phyloP scores from a whole-genome alignment of 805 yeast genomes.

The Schwanniomyces yamadae region DNA sequence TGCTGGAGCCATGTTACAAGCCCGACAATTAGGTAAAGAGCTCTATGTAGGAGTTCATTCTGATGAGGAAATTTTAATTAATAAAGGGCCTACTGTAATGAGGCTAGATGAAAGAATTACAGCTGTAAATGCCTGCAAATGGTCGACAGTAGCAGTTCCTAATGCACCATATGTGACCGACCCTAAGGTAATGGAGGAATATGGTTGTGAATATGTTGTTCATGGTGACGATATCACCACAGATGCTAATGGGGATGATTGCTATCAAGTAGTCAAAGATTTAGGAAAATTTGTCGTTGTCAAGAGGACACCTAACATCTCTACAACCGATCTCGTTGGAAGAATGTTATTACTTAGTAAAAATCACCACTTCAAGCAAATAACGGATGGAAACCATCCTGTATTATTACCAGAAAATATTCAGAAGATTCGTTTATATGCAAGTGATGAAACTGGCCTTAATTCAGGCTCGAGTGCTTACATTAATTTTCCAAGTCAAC shows the following conservation, averaged over 20 bases:
- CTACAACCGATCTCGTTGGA: constrained; percentile 92
- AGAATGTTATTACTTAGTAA: constrained; percentile 69
- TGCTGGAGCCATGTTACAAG: constrained; percentile 95
- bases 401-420: constrained; percentile 37
- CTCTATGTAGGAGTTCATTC: constrained; percentile 87
- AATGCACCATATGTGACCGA: constrained; percentile 93
- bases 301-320: constrained; percentile 88
- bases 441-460: constrained; percentile 62
- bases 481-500: constrained; percentile 34
- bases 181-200: constrained; percentile 71
- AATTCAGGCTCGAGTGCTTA: constrained; percentile 58
- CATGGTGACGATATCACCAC: constrained; percentile 98
- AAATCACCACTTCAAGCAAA: constrained; percentile 51
- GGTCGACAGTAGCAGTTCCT: constrained; percentile 73
- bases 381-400: constrained; percentile 25
- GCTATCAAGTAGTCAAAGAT: constrained; percentile 81
- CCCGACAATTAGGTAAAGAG: constrained; percentile 75
- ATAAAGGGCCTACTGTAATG: constrained; percentile 97
- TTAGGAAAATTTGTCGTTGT: constrained; percentile 87
- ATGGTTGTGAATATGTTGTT: constrained; percentile 85
- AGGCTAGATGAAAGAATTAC: constrained; percentile 67
- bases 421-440: constrained; percentile 51
- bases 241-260: constrained; percentile 93
- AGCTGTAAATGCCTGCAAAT: constrained; percentile 89
- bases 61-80: constrained; percentile 76